phyloP scores from a whole-genome alignment of 352 stramenopile genomes.

The Globisporangium uncinulatum region DNA sequence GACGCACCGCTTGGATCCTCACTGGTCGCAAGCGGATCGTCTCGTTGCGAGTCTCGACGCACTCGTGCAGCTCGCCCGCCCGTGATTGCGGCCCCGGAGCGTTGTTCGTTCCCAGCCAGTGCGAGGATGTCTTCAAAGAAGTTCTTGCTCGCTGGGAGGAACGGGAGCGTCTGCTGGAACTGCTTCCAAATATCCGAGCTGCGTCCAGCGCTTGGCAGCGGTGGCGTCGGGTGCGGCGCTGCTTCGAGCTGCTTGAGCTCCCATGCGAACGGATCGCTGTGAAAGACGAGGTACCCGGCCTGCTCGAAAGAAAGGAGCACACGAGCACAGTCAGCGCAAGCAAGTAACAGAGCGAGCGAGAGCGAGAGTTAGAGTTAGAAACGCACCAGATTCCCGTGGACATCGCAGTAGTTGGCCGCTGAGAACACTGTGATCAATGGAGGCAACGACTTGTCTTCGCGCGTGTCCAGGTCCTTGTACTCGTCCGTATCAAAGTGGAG shows the following conservation, averaged over 20 bases:
- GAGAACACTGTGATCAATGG: conserved; percentile 94
- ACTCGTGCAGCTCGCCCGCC: not conserved
- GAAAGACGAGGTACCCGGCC: conserved; percentile 55
- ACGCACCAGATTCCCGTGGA: conserved; percentile 57
- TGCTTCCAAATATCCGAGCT: conserved; percentile 64
- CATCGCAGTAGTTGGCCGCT: conserved; percentile 95
- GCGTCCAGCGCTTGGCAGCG: conserved; percentile 37
- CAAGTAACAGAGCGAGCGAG: not conserved
- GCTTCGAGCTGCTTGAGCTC: conserved; percentile 50
- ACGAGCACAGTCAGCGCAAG: not conserved
- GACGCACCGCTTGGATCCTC: conserved; percentile 8
- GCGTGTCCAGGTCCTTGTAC: conserved; percentile 38
- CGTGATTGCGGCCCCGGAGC: not conserved
- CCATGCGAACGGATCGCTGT: conserved; percentile 36
- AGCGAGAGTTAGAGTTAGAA: not conserved
- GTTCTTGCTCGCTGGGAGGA: conserved; percentile 70
- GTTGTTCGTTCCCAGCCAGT: conserved; percentile 19
- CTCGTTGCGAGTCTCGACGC: conserved; percentile 1
- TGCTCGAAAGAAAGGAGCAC: conserved; percentile 5
- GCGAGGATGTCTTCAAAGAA: conserved; percentile 75
- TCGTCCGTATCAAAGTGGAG: conserved; percentile 51
- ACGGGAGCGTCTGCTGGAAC: conserved; percentile 74
- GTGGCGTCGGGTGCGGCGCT: conserved; percentile 45
- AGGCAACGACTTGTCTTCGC: conserved; percentile 38
- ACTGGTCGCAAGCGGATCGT: conserved; percentile 6